Percentiles rank a stretch among this genome's conserved stretches.
phyloP scores from a whole-genome alignment of 768 basidiomycete species.

The Pisolithus microcarpus region DNA sequence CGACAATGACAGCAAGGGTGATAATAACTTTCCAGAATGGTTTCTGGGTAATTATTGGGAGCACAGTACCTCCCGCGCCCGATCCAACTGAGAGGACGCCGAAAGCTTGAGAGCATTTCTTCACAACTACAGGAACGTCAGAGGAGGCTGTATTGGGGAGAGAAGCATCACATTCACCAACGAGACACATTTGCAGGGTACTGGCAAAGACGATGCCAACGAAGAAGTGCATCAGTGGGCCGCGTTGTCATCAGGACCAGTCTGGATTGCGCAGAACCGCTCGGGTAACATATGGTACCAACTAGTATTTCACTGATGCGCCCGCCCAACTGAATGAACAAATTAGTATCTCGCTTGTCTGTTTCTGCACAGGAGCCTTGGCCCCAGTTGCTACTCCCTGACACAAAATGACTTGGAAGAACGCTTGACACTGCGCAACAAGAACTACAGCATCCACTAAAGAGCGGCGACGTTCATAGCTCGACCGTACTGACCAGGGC shows the following conservation, averaged over 20 bases:
- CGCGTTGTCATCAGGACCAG: too few relatives aligned
- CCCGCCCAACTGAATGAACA: conserved; percentile 7
- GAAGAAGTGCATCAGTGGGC: too few relatives aligned
- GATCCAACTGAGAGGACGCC: conserved; percentile 59
- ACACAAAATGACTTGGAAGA: conserved; percentile 21
- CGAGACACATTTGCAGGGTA: conserved; percentile 16
- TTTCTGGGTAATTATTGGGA: conserved; percentile 50
- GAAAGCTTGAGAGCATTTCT: conserved; percentile 30
- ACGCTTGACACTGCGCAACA: conserved; percentile 19
- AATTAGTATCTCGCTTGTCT: neutral
- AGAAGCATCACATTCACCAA: conserved; percentile 16
- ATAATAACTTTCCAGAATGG: conserved; percentile 46
- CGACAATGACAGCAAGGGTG: conserved; percentile 38
- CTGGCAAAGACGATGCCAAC: conserved; percentile 19
- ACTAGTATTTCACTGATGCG: too few relatives aligned
- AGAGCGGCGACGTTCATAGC: conserved; percentile 13
- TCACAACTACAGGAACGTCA: neutral
- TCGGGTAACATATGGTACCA: too few relatives aligned
- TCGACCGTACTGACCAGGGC: conserved; percentile 21
- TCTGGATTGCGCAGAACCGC: too few relatives aligned
- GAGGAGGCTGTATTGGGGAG: too few relatives aligned
- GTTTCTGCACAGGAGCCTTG: neutral
- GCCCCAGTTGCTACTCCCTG: conserved; percentile 23
- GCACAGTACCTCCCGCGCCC: conserved; percentile 54
- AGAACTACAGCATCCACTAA: conserved; percentile 6